Base-by-base conservation (phyloP, 2,329 filamentous ascomycete species). In the Monosporascus sp. region DNA sequence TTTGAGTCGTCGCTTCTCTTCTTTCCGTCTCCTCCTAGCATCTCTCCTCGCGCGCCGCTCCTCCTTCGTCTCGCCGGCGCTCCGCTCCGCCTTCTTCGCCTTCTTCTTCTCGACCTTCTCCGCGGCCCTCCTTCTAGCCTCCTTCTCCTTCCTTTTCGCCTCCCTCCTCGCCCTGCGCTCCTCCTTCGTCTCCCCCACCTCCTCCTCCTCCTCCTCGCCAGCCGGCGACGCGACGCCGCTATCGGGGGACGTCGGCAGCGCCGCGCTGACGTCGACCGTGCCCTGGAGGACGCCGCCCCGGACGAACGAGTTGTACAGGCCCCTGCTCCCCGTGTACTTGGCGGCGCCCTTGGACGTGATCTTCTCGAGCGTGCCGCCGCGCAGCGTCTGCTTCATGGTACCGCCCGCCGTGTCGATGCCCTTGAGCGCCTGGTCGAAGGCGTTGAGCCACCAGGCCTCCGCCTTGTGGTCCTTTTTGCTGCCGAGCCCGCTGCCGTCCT, bases 381-480 rank as follows among this genome's bases (percentile, higher is more conserved):
- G 74, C 57, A 82, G 68, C 54, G 81, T 79, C 76, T 87, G 73
- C 61, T 80, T 72, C 52, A 83, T 74, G 61, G 76, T 73, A 50
- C 83, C 78, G 60, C 81, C 72, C 59, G 77, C 77, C 24, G 78
- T 77, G 66, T 89, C 87, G 50, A 96, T 79, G 4, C 87, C 88
- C 70, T 94, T 88, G 59, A 97, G 75, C 52, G 92, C 91, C 68
- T 91, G 86, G 71, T 97, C 93, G 62, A 96, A 97, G 11, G 94
- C 94, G 54, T 90, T 87, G 72, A 96, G 79, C 94, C 94, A 99
- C 94, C 94, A 99, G 69, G 96, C 91, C 67, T 97, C 93, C 62
- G 78, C 82, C 22, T 80, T 82, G 57, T 78, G 78, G 57, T 84
- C 80, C 54, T 79, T 77, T 69, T 89, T 90, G 67, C 89, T 85